Percentiles rank a stretch among this genome's conserved stretches.
These are phyloP conservation scores for Penicillium argentinense DNA, from an alignment of 495 filamentous ascomycete species.

Conservation along the genomic window DNA sequence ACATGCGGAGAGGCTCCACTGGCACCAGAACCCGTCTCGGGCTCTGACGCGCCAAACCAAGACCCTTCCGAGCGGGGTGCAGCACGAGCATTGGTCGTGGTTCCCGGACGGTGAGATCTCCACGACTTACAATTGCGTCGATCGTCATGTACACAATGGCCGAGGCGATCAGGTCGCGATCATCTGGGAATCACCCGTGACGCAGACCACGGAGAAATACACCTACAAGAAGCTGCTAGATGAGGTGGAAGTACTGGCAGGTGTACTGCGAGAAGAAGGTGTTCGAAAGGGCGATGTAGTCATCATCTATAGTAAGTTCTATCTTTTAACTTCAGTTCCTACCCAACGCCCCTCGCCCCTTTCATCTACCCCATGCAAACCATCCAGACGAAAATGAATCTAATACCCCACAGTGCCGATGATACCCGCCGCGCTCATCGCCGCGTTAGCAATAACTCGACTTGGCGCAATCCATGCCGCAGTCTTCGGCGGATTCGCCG, in stretches of 20 bases:
- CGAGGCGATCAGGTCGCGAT: conserved; percentile 73
- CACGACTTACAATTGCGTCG: conserved; percentile 86
- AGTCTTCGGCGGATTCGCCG: conserved; percentile 89
- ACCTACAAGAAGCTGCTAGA: conserved; percentile 74
- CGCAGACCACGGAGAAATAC: conserved; percentile 65
- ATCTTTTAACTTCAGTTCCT: too few relatives aligned
- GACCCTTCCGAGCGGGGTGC: conserved; percentile 45
- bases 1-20: conserved; percentile 73
- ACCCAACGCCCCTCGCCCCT: background rate
- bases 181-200: conserved; percentile 86
- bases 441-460: conserved; percentile 75
- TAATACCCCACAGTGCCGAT: conserved; percentile 73
- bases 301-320: conserved; percentile 83
- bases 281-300: conserved; percentile 86
- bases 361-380: background rate
- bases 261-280: conserved; percentile 78
- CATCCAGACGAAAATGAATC: background rate
- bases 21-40: conserved; percentile 68
- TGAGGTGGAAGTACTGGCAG: conserved; percentile 84
- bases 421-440: conserved; percentile 86
- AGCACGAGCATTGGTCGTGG: conserved; percentile 74
- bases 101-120: conserved; percentile 88
- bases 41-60: conserved; percentile 46
- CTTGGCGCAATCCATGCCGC: conserved; percentile 88
- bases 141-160: conserved; percentile 78